Evolutionary conservation across 441 rosid species (phyloP).

Genomic region (Breynia disticha): DNA sequence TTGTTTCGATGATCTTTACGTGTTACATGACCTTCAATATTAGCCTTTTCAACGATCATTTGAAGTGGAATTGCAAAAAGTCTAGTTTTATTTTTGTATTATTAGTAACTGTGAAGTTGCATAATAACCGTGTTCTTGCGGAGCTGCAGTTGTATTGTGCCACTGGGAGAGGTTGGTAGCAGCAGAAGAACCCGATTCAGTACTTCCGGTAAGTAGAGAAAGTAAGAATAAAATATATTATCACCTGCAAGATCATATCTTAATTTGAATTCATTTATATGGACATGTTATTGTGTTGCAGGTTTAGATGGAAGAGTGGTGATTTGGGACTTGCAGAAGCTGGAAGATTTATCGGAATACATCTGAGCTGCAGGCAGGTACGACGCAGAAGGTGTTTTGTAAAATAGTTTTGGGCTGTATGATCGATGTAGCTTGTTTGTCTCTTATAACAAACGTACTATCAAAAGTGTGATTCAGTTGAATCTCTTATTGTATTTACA

Average conservation of each 20-base stretch:
- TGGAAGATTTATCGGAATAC: slow-evolving; percentile 44
- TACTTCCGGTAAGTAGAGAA: slow-evolving; percentile 66
- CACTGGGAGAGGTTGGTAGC: slow-evolving; percentile 39
- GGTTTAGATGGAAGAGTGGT: slow-evolving; percentile 89
- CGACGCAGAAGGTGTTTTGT: too few species aligned
- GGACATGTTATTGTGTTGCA: slow-evolving; percentile 16
- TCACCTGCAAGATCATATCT: neutral
- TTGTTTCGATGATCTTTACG: neutral
- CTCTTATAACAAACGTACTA: too few species aligned
- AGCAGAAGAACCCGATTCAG: slow-evolving; percentile 60
- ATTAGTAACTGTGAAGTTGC: slow-evolving; percentile 10
- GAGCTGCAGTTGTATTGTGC: slow-evolving; percentile 53
- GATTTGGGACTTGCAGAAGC: slow-evolving; percentile 71
- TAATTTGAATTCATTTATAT: neutral
- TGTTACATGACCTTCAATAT: too few species aligned
- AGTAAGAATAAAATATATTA: neutral
- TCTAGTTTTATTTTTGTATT: too few species aligned
- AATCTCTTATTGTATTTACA: too few species aligned
- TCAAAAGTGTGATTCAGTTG: too few species aligned
- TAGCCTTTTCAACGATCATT: neutral
- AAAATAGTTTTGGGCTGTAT: too few species aligned
- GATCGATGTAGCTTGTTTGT: too few species aligned
- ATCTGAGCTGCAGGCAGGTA: slow-evolving; percentile 13
- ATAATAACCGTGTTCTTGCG: slow-evolving; percentile 6
- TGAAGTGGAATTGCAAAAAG: neutral